A percentile compares a stretch with the other conserved stretches of the same genome.
Evolutionary conservation across 2,329 filamentous ascomycete genomes (phyloP).

Genomic region (Talaromyces sp.): DNA sequence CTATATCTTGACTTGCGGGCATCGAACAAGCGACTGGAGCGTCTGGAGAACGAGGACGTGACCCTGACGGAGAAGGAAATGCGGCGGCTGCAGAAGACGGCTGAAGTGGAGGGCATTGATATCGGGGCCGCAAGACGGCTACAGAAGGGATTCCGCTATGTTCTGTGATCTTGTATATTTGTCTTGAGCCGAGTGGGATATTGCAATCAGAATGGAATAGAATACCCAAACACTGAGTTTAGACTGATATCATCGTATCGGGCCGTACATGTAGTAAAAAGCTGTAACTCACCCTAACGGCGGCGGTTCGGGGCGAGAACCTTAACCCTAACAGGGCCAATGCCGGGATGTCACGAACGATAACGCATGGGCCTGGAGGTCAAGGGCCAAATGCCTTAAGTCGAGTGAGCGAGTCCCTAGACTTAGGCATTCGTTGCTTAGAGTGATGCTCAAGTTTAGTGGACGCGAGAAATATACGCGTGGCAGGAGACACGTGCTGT

Average conservation of each 20-base stretch:
- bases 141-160: slow-evolving; percentile 53
- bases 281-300: too few species aligned
- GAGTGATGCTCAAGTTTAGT: background rate
- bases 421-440: background rate
- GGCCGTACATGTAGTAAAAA: background rate
- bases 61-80: slow-evolving; percentile 45
- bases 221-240: background rate
- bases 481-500: too few species aligned
- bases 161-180: slow-evolving; percentile 30
- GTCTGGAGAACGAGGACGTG: slow-evolving; percentile 46
- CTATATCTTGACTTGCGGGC: slow-evolving; percentile 36
- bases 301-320: background rate
- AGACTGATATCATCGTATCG: background rate
- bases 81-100: slow-evolving; percentile 44
- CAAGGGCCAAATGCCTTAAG: too few species aligned
- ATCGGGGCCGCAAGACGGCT: slow-evolving; percentile 45
- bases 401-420: too few species aligned
- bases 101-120: slow-evolving; percentile 48
- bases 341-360: background rate
- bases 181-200: background rate
- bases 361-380: too few species aligned
- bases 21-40: slow-evolving; percentile 48
- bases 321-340: background rate
- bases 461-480: background rate
- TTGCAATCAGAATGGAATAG: background rate